A percentile compares a stretch with the other conserved stretches of the same genome.
Conservation (phyloP, 179 eudicot species). For the Drosera spatulata region DNA sequence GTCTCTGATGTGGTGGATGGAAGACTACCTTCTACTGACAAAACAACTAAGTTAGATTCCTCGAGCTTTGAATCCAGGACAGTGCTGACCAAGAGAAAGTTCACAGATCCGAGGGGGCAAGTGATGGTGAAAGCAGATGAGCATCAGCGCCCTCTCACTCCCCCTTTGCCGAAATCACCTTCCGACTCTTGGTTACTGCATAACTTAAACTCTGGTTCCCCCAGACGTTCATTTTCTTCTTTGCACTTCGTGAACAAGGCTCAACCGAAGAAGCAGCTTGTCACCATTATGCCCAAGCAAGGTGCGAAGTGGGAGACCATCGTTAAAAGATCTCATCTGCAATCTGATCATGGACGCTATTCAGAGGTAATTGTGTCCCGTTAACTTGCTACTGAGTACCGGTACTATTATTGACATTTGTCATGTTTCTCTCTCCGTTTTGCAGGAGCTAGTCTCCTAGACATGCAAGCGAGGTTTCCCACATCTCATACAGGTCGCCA, state of each 20-base stretch:
- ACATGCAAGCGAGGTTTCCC: no score
- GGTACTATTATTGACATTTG: background rate
- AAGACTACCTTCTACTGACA: background rate
- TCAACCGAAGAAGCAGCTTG: slow-evolving; percentile 28
- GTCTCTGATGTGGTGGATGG: background rate
- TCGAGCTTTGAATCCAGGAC: background rate
- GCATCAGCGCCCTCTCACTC: slow-evolving; percentile 38
- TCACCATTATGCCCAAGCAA: slow-evolving; percentile 13
- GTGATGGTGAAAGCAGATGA: slow-evolving; percentile 12
- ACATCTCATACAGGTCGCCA: no score
- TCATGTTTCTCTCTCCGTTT: no score
- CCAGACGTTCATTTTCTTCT: slow-evolving; percentile 44
- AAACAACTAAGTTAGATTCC: background rate
- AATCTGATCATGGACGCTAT: slow-evolving; percentile 50
- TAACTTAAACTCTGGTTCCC: slow-evolving; percentile 45
- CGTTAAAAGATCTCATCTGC: slow-evolving; percentile 62
- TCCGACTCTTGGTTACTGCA: slow-evolving; percentile 88
- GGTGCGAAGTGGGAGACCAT: slow-evolving; percentile 79
- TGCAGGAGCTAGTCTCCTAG: no score
- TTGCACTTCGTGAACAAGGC: slow-evolving; percentile 19
- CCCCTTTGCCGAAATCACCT: slow-evolving; percentile 95
- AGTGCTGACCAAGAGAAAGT: background rate
- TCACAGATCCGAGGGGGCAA: slow-evolving; percentile 11
- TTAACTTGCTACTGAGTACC: background rate
- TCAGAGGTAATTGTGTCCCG: slow-evolving; percentile 49